phyloP scores from a whole-genome alignment of 129 eudicot species.

The Solidago caesia region DNA sequence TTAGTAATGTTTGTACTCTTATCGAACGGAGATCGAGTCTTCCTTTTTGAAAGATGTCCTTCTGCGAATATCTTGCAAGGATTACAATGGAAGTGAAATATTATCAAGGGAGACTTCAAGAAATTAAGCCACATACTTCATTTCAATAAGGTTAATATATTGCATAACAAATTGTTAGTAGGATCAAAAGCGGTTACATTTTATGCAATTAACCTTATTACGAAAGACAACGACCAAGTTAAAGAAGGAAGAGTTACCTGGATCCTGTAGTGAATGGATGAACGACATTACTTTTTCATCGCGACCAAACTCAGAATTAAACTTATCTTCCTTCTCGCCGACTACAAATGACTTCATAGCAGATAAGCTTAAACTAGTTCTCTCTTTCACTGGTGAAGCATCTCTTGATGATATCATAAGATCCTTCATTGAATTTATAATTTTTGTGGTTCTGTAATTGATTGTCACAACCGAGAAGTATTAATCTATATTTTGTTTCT shows the following conservation, averaged over 20 bases:
- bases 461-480: neutral
- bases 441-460: slow-evolving; percentile 55
- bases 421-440: slow-evolving; percentile 66
- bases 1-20: slow-evolving; percentile 37
- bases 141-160: neutral
- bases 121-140: slow-evolving; percentile 15
- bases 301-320: slow-evolving; percentile 58
- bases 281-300: slow-evolving; percentile 64
- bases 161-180: neutral
- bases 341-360: slow-evolving; percentile 82
- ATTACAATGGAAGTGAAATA: slow-evolving; percentile 58
- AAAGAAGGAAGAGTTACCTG: slow-evolving; percentile 52
- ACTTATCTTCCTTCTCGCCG: slow-evolving; percentile 75
- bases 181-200: neutral
- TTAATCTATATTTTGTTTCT: neutral
- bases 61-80: slow-evolving; percentile 96
- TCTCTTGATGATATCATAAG: slow-evolving; percentile 61
- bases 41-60: slow-evolving; percentile 55
- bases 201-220: neutral
- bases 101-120: slow-evolving; percentile 41
- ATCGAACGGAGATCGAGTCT: slow-evolving; percentile 36
- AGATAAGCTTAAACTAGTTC: slow-evolving; percentile 72
- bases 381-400: slow-evolving; percentile 80
- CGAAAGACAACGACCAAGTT: slow-evolving; percentile 17
- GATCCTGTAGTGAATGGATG: slow-evolving; percentile 50